phyloP scores from a whole-genome alignment of 306 rosid species.

The barrel medic (Medicago truncatula) region MtrunA17r5.0-ANR NC_053049.1:47485501-47486000 shows the following conservation, averaged over 20 bases:
- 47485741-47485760: conserved; percentile 74
- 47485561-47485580: background rate
- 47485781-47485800: conserved; percentile 32
- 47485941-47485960: conserved; percentile 56
- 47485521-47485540: background rate
- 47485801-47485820: background rate
- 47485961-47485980: conserved; percentile 76
- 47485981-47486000: conserved; percentile 1
- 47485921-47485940: conserved; percentile 68
- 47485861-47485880: conserved; percentile 16
- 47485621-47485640: background rate
- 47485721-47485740: conserved; percentile 89
- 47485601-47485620: background rate
- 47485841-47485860: conserved; percentile 19
- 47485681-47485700: conserved; percentile 72
- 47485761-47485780: conserved; percentile 69
- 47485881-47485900: conserved; percentile 45
- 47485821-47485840: background rate
- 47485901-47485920: conserved; percentile 58
- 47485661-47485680: conserved; percentile 21
- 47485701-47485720: conserved; percentile 94
- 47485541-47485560: background rate
- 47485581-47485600: background rate
- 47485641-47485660: conserved; percentile 7
- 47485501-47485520: background rate